Conservation (phyloP, 805 yeast genomes). For the Saccharomycopsis olivae region DNA sequence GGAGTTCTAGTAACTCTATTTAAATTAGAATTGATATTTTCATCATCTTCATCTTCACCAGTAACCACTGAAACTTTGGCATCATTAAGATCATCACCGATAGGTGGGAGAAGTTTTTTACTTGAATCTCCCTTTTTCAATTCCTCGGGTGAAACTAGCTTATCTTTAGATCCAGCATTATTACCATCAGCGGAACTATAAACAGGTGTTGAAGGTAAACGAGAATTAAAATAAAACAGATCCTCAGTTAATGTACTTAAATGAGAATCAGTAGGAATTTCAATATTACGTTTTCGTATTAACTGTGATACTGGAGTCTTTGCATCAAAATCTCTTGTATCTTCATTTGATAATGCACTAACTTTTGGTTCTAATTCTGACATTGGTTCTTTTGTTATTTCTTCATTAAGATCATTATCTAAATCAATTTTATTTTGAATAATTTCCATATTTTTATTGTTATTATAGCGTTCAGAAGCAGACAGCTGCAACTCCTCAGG, state of each 20-base stretch:
- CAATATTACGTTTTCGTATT: background rate
- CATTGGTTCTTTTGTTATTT: too few species aligned
- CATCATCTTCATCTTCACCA: background rate
- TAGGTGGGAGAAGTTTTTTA: conserved; percentile 10
- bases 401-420: conserved; percentile 1
- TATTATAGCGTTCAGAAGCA: conserved; percentile 3
- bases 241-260: conserved; percentile 14
- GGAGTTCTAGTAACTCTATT: background rate
- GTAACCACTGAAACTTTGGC: background rate
- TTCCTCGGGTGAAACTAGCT: background rate
- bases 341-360: background rate
- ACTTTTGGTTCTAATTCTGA: background rate
- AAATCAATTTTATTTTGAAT: conserved; percentile 4
- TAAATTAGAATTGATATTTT: background rate
- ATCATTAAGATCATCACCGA: conserved; percentile 10
- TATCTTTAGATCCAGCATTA: background rate
- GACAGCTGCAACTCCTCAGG: too few species aligned
- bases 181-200: background rate
- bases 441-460: conserved; percentile 4
- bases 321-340: background rate
- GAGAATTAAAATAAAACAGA: conserved; percentile 9
- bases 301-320: background rate
- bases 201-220: conserved; percentile 9
- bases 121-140: background rate
- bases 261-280: background rate